Conservation (phyloP, 2,329 filamentous ascomycete genomes). For the Xylaria sp. region DNA sequence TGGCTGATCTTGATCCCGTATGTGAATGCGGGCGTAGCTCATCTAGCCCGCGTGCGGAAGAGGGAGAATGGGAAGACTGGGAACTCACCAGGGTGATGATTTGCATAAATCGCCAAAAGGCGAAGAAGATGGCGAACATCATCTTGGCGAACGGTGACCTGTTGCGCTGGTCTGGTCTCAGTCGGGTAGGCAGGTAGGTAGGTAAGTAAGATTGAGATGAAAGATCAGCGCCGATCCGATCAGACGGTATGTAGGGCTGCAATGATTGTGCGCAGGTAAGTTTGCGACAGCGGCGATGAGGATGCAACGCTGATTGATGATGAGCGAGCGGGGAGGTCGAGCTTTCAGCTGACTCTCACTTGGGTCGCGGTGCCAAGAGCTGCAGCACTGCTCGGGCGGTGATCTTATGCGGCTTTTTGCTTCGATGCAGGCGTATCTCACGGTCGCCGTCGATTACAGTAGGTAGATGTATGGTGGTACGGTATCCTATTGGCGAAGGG, state of each 20-base stretch:
- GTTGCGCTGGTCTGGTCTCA: neutral
- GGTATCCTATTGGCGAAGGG: neutral
- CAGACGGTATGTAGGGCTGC: neutral
- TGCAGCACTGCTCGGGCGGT: neutral
- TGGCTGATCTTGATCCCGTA: no score
- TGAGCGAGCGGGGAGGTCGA: neutral
- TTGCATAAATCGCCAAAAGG: conserved; percentile 63
- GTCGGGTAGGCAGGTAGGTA: no score
- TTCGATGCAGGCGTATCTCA: neutral
- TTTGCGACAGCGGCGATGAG: neutral
- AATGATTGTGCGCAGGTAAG: neutral
- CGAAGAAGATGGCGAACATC: conserved; percentile 66
- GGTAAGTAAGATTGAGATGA: no score
- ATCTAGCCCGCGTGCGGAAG: no score
- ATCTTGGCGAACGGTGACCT: conserved; percentile 44
- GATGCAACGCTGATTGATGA: no score
- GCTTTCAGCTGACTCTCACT: neutral
- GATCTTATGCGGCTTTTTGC: neutral
- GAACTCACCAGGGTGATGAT: conserved; percentile 64
- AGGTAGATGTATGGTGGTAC: no score
- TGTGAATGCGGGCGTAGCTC: no score
- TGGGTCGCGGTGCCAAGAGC: neutral
- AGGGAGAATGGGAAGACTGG: neutral
- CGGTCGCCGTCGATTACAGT: neutral
- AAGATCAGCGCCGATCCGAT: neutral